Base-by-base conservation (phyloP, 441 rosid species). In the Erodium moschatum region DNA sequence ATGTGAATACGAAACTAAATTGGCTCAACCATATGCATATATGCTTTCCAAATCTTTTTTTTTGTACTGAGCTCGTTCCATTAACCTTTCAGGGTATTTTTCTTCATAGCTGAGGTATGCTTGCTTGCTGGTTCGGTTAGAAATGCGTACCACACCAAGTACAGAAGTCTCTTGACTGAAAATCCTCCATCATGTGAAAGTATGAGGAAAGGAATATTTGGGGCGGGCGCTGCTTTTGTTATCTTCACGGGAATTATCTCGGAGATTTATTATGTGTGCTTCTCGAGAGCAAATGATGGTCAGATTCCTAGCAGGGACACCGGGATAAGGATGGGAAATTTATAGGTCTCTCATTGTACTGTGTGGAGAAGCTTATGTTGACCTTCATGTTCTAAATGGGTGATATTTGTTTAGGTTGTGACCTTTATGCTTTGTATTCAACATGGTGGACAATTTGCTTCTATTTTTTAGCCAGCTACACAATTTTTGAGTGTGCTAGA, bases 211-310 rank as follows among this genome's bases (percentile, higher is more conserved):
- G 96, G 97, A 0, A 80, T 89, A 24, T 89, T 89, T 60, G 92
- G 90, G 3, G 88, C 96, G 18, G 96, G 90, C 73, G 96, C 97
- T 58, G 94, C 96, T 5, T 87, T 91, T 16, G 15, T 89, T 1
- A 68, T 91, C 50, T 73, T 89, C 5, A 91, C 94, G 0, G 92
- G 92, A 77, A 84, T 87, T 2, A 81, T 81, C 52, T 91, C 94
- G 0, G 89, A 87, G 76, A 81, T 91, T 64, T 91, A 83, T 80
- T 86, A 87, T 58, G 86, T 87, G 20, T 78, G 86, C 76, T 78
- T 86, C 74, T 87, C 89, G 42, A 77, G 71, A 65, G 89, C 92
- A 21, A 81, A 78, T n/a, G 84, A 81, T 7, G 70, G 69, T 42
- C 72, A 65, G 35, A 68, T 67, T 68, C 73, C 82, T 29, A 12